These are phyloP conservation scores for Lyophyllum atratum DNA, from an alignment of 768 basidiomycete genomes.

Conservation along the genomic window DNA sequence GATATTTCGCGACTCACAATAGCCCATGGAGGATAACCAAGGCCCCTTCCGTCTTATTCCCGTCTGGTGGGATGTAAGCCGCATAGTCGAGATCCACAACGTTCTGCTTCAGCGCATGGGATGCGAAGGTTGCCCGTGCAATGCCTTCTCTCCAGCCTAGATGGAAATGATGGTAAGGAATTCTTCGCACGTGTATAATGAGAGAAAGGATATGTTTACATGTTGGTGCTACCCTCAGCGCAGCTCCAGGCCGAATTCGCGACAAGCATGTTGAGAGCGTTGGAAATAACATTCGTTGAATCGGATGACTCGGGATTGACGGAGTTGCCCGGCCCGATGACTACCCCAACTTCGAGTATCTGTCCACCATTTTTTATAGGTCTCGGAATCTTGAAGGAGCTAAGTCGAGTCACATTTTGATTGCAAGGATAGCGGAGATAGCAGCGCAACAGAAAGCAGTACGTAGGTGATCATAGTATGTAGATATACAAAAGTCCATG, in stretches of 20 bases:
- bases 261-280: not conserved
- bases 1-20: constrained; percentile 41
- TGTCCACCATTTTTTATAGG: no score
- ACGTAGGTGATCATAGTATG: not conserved
- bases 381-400: no score
- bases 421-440: no score
- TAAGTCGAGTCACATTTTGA: no score
- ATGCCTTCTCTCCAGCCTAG: not conserved
- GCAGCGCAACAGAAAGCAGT: no score
- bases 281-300: not conserved
- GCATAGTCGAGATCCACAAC: constrained; percentile 21
- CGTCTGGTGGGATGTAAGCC: constrained; percentile 16
- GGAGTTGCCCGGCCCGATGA: not conserved
- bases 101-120: not conserved
- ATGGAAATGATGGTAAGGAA: no score
- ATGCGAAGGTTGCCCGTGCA: not conserved
- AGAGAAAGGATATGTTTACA: not conserved
- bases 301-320: not conserved
- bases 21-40: constrained; percentile 61
- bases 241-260: not conserved
- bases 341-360: not conserved
- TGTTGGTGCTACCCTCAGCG: not conserved
- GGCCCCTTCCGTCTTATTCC: constrained; percentile 36
- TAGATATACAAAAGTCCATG: not conserved
- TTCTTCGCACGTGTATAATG: not conserved